Percentiles rank a stretch among this genome's conserved stretches.
Evolutionary conservation across 371 early-diverging fungal species (phyloP).

Genomic region (Vairimorpha apis): DNA sequence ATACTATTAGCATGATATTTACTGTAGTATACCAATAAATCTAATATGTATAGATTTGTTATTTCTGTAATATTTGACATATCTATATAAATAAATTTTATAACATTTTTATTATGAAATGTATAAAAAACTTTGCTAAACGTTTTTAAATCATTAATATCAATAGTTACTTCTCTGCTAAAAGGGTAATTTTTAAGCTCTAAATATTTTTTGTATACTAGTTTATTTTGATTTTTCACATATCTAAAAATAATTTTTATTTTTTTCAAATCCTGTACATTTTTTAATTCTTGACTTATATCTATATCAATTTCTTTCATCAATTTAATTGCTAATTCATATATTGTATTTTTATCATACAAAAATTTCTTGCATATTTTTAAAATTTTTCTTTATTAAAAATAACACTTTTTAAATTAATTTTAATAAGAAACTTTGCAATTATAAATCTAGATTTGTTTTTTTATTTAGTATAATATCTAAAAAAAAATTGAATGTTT

Average conservation of each 20-base stretch:
- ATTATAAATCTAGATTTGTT: background rate
- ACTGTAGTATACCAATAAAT: constrained; percentile 13
- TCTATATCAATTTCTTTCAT: constrained; percentile 1
- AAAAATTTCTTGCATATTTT: constrained; percentile 14
- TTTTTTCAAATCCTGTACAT: background rate
- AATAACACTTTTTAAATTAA: constrained; percentile 9
- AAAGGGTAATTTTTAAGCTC: constrained; percentile 3
- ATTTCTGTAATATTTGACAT: background rate
- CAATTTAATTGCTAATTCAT: constrained; percentile 1
- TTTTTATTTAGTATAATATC: background rate
- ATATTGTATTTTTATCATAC: constrained; percentile 8
- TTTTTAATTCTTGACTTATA: constrained; percentile 6
- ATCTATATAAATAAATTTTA: constrained; percentile 18
- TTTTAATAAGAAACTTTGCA: constrained; percentile 1
- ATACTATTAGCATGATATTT: constrained; percentile 21
- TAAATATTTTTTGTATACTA: constrained; percentile 17
- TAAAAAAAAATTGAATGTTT: constrained; percentile 4
- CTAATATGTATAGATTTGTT: constrained; percentile 24
- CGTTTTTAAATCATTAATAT: background rate
- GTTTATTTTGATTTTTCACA: constrained; percentile 13
- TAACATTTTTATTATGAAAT: constrained; percentile 11
- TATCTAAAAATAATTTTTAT: constrained; percentile 20
- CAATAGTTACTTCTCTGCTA: constrained; percentile 13
- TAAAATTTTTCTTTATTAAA: constrained; percentile 13
- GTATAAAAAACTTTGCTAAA: constrained; percentile 20